Conservation (phyloP, 768 basidiomycete genomes). For the Megacollybia marginata region DNA sequence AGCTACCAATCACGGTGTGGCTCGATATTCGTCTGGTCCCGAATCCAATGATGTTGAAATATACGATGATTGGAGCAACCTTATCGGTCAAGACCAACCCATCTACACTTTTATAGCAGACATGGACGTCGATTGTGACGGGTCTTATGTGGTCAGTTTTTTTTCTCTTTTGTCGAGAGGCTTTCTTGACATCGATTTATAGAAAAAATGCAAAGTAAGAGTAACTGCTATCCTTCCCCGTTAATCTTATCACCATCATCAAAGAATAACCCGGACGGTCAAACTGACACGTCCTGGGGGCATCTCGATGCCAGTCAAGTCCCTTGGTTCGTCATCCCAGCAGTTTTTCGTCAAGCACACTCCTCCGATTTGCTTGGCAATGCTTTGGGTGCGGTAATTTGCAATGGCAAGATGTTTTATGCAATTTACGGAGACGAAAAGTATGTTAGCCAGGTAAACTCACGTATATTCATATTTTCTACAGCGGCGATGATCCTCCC, state of each 20-base stretch:
- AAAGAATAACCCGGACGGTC: neutral
- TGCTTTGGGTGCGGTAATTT: conserved; percentile 19
- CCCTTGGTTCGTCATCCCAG: conserved; percentile 17
- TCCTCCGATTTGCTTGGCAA: conserved; percentile 7
- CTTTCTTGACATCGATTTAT: neutral
- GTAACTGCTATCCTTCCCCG: neutral
- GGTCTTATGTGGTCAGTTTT: neutral
- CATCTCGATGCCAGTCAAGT: conserved; percentile 4
- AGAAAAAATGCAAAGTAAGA: conserved; percentile 1
- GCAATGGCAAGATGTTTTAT: conserved; percentile 17
- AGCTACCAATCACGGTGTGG: conserved; percentile 11
- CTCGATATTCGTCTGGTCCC: conserved; percentile 8
- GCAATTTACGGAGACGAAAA: conserved; percentile 18
- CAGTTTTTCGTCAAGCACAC: conserved; percentile 5
- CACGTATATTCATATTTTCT: neutral
- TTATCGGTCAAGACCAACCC: neutral
- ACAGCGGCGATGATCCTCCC: conserved; percentile 1
- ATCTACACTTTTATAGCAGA: conserved; percentile 16
- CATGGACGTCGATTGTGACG: conserved; percentile 9
- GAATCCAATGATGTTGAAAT: conserved; percentile 7
- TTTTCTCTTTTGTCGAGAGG: neutral
- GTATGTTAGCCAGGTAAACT: conserved; percentile 1
- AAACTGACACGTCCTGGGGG: neutral
- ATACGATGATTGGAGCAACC: conserved; percentile 8
- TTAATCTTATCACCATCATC: too few relatives aligned